phyloP scores from a whole-genome alignment of 768 basidiomycete species.

The Lactifluus rugatus region DNA sequence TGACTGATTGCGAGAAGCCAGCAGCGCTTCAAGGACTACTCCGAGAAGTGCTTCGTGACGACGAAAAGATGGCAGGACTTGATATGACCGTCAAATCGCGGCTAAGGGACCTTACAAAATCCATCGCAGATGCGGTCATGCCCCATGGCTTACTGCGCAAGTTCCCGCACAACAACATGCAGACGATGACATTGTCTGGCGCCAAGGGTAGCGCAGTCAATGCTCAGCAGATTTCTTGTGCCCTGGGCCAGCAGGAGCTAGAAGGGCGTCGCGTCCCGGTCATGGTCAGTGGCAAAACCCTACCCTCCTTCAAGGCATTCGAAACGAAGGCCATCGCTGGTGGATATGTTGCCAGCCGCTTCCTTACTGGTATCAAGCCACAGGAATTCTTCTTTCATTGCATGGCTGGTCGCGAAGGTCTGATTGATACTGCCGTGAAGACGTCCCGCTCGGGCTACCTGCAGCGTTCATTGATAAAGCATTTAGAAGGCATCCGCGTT shows the following conservation, averaged over 20 bases:
- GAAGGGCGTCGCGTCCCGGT: constrained; percentile 98
- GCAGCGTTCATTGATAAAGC: constrained; percentile 96
- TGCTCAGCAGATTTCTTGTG: constrained; percentile 95
- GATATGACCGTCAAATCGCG: constrained; percentile 87
- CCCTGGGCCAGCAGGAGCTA: constrained; percentile 93
- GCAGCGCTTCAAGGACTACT: constrained; percentile 55
- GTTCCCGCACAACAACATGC: constrained; percentile 99
- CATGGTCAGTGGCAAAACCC: constrained; percentile 98
- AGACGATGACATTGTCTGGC: constrained; percentile 95
- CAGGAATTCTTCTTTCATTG: constrained; percentile 99
- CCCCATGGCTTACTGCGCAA: constrained; percentile 81
- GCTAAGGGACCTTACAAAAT: constrained; percentile 76
- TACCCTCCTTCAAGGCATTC: constrained; percentile 94
- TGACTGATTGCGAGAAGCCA: constrained; percentile 44
- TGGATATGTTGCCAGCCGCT: constrained; percentile 95
- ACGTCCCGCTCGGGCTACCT: constrained; percentile 97
- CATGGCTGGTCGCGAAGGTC: constrained; percentile 98
- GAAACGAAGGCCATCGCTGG: constrained; percentile 98
- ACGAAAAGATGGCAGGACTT: constrained; percentile 93
- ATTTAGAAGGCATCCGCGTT: constrained; percentile 90
- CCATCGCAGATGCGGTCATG: constrained; percentile 81
- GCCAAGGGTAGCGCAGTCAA: constrained; percentile 98
- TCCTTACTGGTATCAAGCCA: constrained; percentile 95
- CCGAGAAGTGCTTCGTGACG: constrained; percentile 89
- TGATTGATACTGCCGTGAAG: constrained; percentile 99